Evolutionary conservation across 352 stramenopile species (phyloP), one percentile per base, ranked within the genome.

Genomic region (Phytopythium sindhum): DNA sequence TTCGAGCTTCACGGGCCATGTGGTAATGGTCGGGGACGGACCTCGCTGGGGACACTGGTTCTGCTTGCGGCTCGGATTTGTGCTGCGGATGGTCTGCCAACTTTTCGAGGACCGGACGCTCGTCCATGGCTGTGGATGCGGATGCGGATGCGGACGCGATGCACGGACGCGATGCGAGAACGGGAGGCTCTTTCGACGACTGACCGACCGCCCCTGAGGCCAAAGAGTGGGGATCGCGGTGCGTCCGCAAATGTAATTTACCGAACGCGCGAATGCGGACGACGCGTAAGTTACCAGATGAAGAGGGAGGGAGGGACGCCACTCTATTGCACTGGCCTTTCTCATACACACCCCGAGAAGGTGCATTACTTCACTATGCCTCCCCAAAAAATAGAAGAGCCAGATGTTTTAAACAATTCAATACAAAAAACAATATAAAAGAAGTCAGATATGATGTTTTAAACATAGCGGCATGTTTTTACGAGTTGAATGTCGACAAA

Each of bases 71-170:
- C 54, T 60, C 39, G 17, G 14, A 15, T 23, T 51, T 61, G 55
- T 15, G 26, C 53, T 28, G 33, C 53, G 53, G 31, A 17, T n/a
- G 53, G 53, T 33, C 31, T 21, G 53, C 2, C 31, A 31, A 3
- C 31, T 59, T 59, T 7, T 44, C 33, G 33, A 31, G 29, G 33
- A 31, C 31, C 2, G 21, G 33, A 31, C 11, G 53, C 26, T 24
- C 53, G 29, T 59, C 53, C 53, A 59, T 59, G 53, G 33, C 53
- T 31, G 33, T 0, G 53, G 33, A 59, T 21, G 33, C 9, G 0
- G 31, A 10, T n/a, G n/a, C n/a, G n/a, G n/a, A n/a, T n/a, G n/a
- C n/a, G n/a, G n/a, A n/a, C n/a, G n/a, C n/a, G n/a, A n/a, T n/a
- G n/a, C n/a, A n/a, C n/a, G n/a, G n/a, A n/a, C n/a, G n/a, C n/a